Conservation (phyloP, 2,329 filamentous ascomycete genomes). For the Thielaviopsis euricoi region DNA sequence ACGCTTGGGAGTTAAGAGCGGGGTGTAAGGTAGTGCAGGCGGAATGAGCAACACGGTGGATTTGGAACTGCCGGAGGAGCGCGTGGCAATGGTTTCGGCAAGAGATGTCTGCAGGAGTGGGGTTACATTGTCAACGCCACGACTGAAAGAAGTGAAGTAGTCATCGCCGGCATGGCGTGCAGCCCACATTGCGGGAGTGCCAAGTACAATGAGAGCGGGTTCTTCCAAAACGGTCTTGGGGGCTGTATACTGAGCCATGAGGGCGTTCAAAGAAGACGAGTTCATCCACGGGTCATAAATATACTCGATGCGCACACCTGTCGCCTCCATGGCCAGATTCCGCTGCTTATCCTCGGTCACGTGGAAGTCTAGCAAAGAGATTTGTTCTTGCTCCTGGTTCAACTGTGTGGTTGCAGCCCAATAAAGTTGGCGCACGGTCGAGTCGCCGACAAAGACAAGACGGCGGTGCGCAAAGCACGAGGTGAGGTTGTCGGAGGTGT, state of each 20-base stretch:
- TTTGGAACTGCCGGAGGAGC: not conserved
- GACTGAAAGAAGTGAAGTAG: conserved; percentile 28
- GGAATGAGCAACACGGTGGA: not conserved
- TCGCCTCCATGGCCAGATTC: conserved; percentile 23
- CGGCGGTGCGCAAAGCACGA: conserved; percentile 34
- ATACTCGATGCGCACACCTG: conserved; percentile 33
- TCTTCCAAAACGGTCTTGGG: conserved; percentile 11
- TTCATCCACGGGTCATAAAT: conserved; percentile 50
- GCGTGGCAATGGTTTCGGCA: conserved; percentile 1
- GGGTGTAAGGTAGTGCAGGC: conserved; percentile 23
- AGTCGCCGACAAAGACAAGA: conserved; percentile 45
- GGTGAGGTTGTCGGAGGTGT: conserved; percentile 32
- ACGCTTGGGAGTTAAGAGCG: conserved; percentile 24
- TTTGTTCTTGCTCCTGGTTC: conserved; percentile 22
- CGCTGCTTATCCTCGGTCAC: conserved; percentile 23
- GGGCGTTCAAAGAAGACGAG: conserved; percentile 15
- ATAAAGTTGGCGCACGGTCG: conserved; percentile 41
- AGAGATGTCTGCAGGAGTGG: conserved; percentile 19
- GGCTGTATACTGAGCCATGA: conserved; percentile 19
- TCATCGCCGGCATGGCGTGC: conserved; percentile 31
- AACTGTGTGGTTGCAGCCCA: conserved; percentile 37
- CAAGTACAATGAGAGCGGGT: conserved; percentile 33
- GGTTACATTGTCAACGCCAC: conserved; percentile 28
- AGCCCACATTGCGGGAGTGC: conserved; percentile 38
- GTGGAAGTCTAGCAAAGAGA: conserved; percentile 20